phyloP scores from a whole-genome alignment of 2,329 filamentous ascomycete genomes.

The Mycosphaerella arachidis region DNA sequence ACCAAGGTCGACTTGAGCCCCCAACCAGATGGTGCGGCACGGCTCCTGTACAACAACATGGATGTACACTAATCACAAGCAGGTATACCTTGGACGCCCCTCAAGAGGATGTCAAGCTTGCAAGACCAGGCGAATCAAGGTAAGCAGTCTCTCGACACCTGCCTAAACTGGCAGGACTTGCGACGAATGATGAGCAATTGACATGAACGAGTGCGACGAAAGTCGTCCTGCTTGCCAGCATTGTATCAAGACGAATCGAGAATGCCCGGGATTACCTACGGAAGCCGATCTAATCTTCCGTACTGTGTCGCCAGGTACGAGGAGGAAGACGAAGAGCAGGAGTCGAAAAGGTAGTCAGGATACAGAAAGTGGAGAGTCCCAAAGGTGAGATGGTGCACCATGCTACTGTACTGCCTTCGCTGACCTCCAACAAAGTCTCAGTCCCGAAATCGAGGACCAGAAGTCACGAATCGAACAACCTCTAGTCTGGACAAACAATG shows the following conservation, averaged over 20 bases:
- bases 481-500: background rate
- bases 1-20: background rate
- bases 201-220: slow-evolving; percentile 10
- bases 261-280: slow-evolving; percentile 12
- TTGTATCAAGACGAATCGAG: slow-evolving; percentile 10
- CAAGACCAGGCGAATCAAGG: slow-evolving; percentile 14
- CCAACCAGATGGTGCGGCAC: background rate
- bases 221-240: slow-evolving; percentile 9
- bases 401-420: background rate
- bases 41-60: background rate
- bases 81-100: slow-evolving; percentile 15
- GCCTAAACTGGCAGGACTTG: background rate
- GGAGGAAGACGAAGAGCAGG: slow-evolving; percentile 1
- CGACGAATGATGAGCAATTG: background rate
- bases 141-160: slow-evolving; percentile 1
- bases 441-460: slow-evolving; percentile 8
- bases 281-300: slow-evolving; percentile 16
- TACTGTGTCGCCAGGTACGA: slow-evolving; percentile 5
- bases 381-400: background rate
- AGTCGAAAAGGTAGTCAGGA: slow-evolving; percentile 1
- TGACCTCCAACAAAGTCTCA: slow-evolving; percentile 2
- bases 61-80: background rate
- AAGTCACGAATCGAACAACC: background rate
- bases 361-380: background rate
- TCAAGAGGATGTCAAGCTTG: slow-evolving; percentile 13